Evolutionary conservation across 2,329 filamentous ascomycete species (phyloP), one percentile per base, ranked within the genome.

Genomic region (Tothia fuscella): DNA sequence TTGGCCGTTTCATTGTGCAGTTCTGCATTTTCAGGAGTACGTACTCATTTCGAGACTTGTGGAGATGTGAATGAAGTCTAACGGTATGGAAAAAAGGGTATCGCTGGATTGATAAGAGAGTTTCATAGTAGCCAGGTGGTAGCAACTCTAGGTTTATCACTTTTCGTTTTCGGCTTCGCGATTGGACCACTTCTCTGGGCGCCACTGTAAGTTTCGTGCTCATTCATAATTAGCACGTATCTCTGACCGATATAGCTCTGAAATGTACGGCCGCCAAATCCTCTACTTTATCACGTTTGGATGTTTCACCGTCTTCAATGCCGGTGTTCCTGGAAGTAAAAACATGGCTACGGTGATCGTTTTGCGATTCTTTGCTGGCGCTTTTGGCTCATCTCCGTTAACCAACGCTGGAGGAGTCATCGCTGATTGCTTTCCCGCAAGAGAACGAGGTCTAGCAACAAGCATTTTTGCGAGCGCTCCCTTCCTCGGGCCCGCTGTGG

Each of bases 401-500:
- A 78, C 74, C 24, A 79, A 79, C 51, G 70, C 71, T 2, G 73
- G 74, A 2, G 76, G 74, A 41, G 72, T 77, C 6, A 73, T 78
- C 46, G 72, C 75, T 9, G 76, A 80, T 52, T 72, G 77, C 58
- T 78, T 77, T 49, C 52, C 62, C 6, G 67, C 70, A 3, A 56
- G 61, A 0, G 60, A 76, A 38, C 59, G 75, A 47, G 74, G 75
- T 5, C 56, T 70, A 31, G 80, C 78, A 0, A 70, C 77, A 48
- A 71, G 73, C 14, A 53, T 81, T 22, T 85, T 82, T 51, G 74
- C 78, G 4, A 67, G 75, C 13, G 76, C 78, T 6, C 79, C 79
- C 1, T 82, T 81, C 55, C 63, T 83, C 43, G 79, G 79, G 1
- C 77, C 80, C 0, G 71, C 60, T 42, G 73, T 63, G 53, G 77